Evolutionary conservation across 441 rosid genomes (phyloP).

Genomic region (Francoa sonchifolia): DNA sequence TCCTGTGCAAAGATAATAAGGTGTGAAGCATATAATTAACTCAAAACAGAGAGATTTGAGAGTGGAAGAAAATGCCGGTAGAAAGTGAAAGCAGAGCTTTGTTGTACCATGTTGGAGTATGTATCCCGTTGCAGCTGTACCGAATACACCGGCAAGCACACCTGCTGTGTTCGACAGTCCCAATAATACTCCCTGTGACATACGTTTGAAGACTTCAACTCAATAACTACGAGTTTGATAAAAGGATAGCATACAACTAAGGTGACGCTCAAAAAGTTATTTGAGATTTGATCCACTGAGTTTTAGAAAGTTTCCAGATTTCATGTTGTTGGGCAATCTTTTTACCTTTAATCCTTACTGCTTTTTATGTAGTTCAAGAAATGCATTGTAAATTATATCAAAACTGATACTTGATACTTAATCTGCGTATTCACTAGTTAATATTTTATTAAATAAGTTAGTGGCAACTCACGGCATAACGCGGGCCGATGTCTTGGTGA

Average conservation of each 20-base stretch:
- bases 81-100: neutral
- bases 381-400: neutral
- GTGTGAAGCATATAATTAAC: neutral
- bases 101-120: conserved; percentile 77
- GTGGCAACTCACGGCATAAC: conserved; percentile 66
- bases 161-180: conserved; percentile 97
- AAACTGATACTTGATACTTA: too few relatives aligned
- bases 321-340: too few relatives aligned
- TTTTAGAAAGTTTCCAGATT: too few relatives aligned
- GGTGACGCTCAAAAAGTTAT: too few relatives aligned
- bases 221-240: conserved; percentile 9
- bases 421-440: too few relatives aligned
- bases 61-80: neutral
- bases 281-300: too few relatives aligned
- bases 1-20: conserved; percentile 35
- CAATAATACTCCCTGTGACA: conserved; percentile 78
- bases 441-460: neutral
- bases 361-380: too few relatives aligned
- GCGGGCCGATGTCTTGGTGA: conserved; percentile 98
- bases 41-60: neutral
- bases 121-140: conserved; percentile 94
- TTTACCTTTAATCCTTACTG: too few relatives aligned
- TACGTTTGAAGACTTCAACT: conserved; percentile 12
- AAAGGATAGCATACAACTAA: neutral
- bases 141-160: conserved; percentile 94